Evolutionary conservation across 257 asterid genomes (phyloP), one percentile per base, ranked within the genome.

Genomic region (Nicotiana attenuata): DNA sequence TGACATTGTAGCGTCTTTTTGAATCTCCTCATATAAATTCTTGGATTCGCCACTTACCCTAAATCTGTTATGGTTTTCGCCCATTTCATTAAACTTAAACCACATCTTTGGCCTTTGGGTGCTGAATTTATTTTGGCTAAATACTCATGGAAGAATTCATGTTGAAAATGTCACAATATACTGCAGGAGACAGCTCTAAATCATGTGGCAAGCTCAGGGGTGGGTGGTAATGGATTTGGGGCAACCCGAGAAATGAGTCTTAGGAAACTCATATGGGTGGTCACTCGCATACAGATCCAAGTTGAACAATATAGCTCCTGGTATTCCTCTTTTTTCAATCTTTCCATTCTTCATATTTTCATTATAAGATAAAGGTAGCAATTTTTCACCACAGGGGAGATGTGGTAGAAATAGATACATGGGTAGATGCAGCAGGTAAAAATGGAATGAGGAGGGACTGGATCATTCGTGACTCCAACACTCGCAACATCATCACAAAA

Each of bases 341-440:
- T 56, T 56, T 56, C 63, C n/a, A 56, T 16, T 17, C 63, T 56
- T 6, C 2, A 57, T 33, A 55, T 55, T 55, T 16, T 55, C 20
- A 55, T 55, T 55, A 5, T 6, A 15, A 1, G 60, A 55, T 55
- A 55, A 55, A 55, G 7, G 60, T 16, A 55, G 9, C 20, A 55
- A 4, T 57, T n/a, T 57, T 57, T 57, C 64, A 57, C 64, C 64
- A 14, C 84, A 93, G 98, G 98, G 97, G 98, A 29, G 98, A 94
- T 73, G 88, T 94, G 7, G 95, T 94, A 45, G 97, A 92, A 90
- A 90, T 94, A 41, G 98, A 94, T 79, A 94, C 98, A 1, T 94
- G 98, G 98, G 98, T 94, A 65, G 95, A 88, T 67, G 98, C 98
- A 22, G 92, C 97, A 0, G 97, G 98, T 11, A 94, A 94, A 82